These are phyloP conservation scores for Cylindrotheca fusiformis DNA, from an alignment of 108 stramenopile species.

Conservation along the genomic window DNA sequence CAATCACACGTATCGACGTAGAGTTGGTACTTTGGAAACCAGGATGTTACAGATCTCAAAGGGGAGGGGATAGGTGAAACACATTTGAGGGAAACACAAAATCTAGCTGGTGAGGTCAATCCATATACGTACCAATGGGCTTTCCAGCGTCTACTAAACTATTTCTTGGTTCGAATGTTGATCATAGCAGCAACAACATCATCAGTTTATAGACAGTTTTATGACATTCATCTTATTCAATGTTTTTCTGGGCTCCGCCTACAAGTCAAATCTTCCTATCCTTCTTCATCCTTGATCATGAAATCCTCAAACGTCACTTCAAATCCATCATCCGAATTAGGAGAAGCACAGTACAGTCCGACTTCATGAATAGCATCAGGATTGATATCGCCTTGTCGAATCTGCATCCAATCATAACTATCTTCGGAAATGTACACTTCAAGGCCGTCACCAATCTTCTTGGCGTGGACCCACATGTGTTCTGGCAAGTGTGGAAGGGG, in stretches of 20 bases:
- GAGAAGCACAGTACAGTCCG: constrained; percentile 41
- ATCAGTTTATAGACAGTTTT: not conserved
- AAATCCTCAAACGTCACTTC: constrained; percentile 39
- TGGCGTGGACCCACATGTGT: constrained; percentile 40
- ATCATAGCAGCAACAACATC: not conserved
- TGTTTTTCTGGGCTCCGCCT: not conserved
- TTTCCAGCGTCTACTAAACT: too few species aligned
- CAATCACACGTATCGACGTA: too few species aligned
- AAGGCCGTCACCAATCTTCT: constrained; percentile 34
- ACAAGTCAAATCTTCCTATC: too few species aligned
- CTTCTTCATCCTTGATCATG: constrained; percentile 39
- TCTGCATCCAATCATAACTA: constrained; percentile 44
- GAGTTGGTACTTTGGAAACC: too few species aligned
- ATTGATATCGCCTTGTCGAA: constrained; percentile 35
- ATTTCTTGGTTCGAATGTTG: too few species aligned
- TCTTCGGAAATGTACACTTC: constrained; percentile 42
- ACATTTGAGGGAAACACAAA: too few species aligned
- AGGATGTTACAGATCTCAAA: too few species aligned
- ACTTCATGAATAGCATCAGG: constrained; percentile 35
- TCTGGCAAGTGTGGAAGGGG: constrained; percentile 30
- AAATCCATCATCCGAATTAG: constrained; percentile 35
- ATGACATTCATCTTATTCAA: not conserved
- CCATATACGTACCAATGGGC: too few species aligned
- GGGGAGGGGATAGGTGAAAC: too few species aligned
- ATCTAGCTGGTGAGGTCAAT: too few species aligned